Evolutionary conservation across 2,329 filamentous ascomycete species (phyloP).

Genomic region (Xylariaceae sp.): DNA sequence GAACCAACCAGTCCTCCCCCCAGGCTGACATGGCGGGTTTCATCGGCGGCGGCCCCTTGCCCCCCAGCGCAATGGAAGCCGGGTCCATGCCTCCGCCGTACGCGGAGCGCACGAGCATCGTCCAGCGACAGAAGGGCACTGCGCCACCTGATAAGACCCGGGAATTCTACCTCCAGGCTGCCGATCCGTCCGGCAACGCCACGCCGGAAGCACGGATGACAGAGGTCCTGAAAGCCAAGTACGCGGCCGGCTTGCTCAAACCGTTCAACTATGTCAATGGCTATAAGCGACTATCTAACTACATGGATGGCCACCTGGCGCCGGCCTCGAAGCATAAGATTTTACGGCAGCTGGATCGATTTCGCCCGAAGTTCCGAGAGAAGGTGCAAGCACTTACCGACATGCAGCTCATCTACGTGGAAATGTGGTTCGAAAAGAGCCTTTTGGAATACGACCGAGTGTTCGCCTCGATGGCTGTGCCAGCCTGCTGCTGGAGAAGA

Average conservation of each 20-base stretch:
- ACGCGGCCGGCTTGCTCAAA: slow-evolving; percentile 88
- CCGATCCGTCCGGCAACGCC: slow-evolving; percentile 80
- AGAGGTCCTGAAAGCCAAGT: slow-evolving; percentile 88
- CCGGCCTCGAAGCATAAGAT: slow-evolving; percentile 84
- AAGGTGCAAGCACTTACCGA: slow-evolving; percentile 90
- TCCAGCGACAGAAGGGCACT: slow-evolving; percentile 55
- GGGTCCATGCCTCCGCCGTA: slow-evolving; percentile 45
- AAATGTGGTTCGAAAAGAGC: slow-evolving; percentile 98
- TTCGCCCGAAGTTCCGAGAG: slow-evolving; percentile 91
- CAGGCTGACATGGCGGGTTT: slow-evolving; percentile 42
- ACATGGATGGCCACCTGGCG: slow-evolving; percentile 86
- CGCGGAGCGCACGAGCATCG: slow-evolving; percentile 46
- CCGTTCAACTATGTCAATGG: slow-evolving; percentile 99
- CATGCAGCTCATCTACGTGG: slow-evolving; percentile 87
- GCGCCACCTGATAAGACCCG: slow-evolving; percentile 65
- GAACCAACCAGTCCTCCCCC: slow-evolving; percentile 32
- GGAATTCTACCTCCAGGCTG: slow-evolving; percentile 96
- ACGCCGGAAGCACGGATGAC: slow-evolving; percentile 93
- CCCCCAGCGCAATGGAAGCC: slow-evolving; percentile 32
- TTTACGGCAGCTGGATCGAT: slow-evolving; percentile 81
- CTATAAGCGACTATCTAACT: slow-evolving; percentile 81
- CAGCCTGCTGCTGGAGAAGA: slow-evolving; percentile 92
- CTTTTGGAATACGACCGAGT: slow-evolving; percentile 98
- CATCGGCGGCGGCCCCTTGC: slow-evolving; percentile 32
- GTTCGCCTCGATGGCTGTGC: slow-evolving; percentile 98